These are phyloP conservation scores for Fraxinus velutina DNA, from an alignment of 305 asterid genomes.

Conservation along the genomic window DNA sequence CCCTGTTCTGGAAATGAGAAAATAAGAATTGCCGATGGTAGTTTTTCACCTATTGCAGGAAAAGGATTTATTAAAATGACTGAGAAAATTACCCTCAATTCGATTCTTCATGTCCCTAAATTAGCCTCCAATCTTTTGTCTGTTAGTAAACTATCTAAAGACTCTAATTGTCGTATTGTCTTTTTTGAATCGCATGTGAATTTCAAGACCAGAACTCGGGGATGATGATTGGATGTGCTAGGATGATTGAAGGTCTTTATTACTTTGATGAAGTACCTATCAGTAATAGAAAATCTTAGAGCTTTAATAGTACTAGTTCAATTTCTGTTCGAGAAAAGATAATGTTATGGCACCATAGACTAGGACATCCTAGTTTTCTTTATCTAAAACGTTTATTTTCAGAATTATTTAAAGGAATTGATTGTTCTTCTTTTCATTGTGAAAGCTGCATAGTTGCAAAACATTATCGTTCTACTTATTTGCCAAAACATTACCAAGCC, in stretches of 20 bases:
- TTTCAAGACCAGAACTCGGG: not conserved
- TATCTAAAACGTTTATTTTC: not conserved
- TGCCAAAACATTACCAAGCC: not conserved
- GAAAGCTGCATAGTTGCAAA: not conserved
- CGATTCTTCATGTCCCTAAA: not conserved
- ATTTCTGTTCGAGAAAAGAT: not conserved
- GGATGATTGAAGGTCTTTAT: not conserved
- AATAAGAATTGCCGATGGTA: not conserved
- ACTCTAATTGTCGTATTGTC: not conserved
- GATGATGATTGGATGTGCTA: not conserved
- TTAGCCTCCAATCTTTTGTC: not conserved
- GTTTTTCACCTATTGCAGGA: conserved; percentile 1
- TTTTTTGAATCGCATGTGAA: not conserved
- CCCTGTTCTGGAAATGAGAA: not conserved
- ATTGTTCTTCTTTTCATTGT: conserved; percentile 2
- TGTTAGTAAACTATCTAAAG: not conserved
- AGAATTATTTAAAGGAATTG: not conserved
- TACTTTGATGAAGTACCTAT: not conserved
- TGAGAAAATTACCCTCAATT: not conserved
- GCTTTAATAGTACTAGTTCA: not conserved
- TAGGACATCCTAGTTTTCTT: conserved; percentile 5
- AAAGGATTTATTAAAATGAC: not conserved
- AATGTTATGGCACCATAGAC: not conserved
- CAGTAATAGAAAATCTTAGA: not conserved
- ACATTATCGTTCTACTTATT: not conserved